phyloP scores from a whole-genome alignment of 306 rosid genomes.

The Acacia crassicarpa region DNA sequence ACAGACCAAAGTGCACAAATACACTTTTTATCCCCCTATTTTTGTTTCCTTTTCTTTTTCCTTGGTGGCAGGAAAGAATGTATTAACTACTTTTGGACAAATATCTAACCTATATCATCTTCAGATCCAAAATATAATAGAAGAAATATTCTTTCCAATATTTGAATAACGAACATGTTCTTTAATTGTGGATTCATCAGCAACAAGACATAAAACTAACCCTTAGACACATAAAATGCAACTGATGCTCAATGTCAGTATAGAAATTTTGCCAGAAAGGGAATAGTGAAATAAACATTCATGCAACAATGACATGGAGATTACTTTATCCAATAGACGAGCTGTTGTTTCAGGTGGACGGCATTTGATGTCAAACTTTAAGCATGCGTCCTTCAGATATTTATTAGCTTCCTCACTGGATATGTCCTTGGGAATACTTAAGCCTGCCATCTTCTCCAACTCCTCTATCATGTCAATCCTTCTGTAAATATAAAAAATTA shows the following conservation, averaged over 20 bases:
- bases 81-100: no score
- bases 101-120: no score
- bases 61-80: no score
- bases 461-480: slow-evolving; percentile 93
- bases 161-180: no score
- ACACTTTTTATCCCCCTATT: no score
- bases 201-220: not conserved
- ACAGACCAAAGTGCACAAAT: no score
- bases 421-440: slow-evolving; percentile 78
- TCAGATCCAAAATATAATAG: no score
- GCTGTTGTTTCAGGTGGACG: slow-evolving; percentile 89
- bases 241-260: not conserved
- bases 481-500: slow-evolving; percentile 45
- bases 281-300: not conserved
- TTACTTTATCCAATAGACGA: slow-evolving; percentile 86
- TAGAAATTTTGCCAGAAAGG: not conserved
- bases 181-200: not conserved
- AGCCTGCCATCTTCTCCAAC: slow-evolving; percentile 71
- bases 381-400: slow-evolving; percentile 72
- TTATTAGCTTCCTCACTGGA: slow-evolving; percentile 76
- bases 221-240: not conserved
- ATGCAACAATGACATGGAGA: not conserved
- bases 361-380: slow-evolving; percentile 69
- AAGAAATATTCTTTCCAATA: no score
- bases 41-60: no score